Conservation (phyloP, 352 stramenopile species). For the Phytophthora lateralis region DNA sequence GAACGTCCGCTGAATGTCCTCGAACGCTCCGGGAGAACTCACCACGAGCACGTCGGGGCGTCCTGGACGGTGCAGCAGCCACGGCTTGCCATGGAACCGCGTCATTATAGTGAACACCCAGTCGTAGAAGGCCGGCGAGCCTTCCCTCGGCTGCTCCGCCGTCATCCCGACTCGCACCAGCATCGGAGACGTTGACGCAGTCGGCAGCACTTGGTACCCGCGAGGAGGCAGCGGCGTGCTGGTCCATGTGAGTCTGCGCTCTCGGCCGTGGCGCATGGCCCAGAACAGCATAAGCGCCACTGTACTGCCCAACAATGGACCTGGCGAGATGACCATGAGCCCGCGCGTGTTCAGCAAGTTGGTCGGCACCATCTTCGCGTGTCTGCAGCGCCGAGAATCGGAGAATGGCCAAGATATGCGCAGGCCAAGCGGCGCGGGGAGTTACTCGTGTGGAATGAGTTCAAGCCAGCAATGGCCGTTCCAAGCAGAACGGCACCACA, state of each 20-base stretch:
- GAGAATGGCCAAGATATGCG: conserved; percentile 9
- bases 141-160: conserved; percentile 15
- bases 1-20: conserved; percentile 45
- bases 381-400: not conserved
- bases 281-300: conserved; percentile 28
- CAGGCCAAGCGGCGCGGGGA: conserved; percentile 1
- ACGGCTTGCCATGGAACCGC: conserved; percentile 31
- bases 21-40: conserved; percentile 30
- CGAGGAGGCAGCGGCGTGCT: conserved; percentile 28
- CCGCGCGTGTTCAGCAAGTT: conserved; percentile 7
- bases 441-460: conserved; percentile 8
- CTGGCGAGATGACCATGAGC: conserved; percentile 19
- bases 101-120: conserved; percentile 28
- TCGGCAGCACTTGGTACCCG: conserved; percentile 14
- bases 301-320: conserved; percentile 30
- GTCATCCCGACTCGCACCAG: conserved; percentile 12
- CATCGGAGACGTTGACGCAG: not conserved
- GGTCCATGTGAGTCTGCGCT: conserved; percentile 23
- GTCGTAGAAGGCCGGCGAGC: conserved; percentile 21
- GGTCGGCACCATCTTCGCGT: conserved; percentile 14
- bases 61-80: conserved; percentile 27
- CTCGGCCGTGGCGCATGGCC: conserved; percentile 18
- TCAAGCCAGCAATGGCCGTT: conserved; percentile 16
- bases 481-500: conserved; percentile 2
- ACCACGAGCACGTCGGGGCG: conserved; percentile 33